Evolutionary conservation across 371 early-diverging fungal genomes (phyloP), one percentile per base, ranked within the genome.

Genomic region (Mucor mucedo): DNA sequence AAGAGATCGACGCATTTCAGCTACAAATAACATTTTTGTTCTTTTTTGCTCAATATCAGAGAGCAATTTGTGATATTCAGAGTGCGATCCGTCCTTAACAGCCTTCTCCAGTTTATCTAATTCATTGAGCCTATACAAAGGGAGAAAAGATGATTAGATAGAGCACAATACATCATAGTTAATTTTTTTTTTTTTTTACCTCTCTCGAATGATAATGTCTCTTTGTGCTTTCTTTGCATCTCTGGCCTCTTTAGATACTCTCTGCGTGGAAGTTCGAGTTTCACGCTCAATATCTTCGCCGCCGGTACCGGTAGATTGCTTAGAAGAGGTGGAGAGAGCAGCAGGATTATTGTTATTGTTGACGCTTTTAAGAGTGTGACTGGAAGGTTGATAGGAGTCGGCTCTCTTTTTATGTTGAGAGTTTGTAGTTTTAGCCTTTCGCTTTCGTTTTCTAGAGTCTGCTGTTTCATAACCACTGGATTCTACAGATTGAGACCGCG

Each of bases 401-500:
- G 52, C 61, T 55, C 58, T 49, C 48, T 58, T 72, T 49, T 72
- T 61, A 27, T 58, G 21, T 21, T 21, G 62, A 13, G 9, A 21
- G 35, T 33, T 55, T 21, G 13, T 21, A 21, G 21, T 53, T 32
- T 49, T 61, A 32, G 60, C 39, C 35, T 72, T 68, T 58, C 68
- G 48, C 27, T 62, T 67, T 55, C 65, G 33, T 27, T 68, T 72
- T 48, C 59, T 64, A 11, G 65, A 56, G 27, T 63, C 64, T 1
- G 60, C 52, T 28, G 65, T 65, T 52, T 70, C 66, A 32, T 65
- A 70, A 5, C 63, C 68, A 62, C 60, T 71, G 8, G 68, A 62
- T 28, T 74, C 71, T 47, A 70, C 65, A 16, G 74, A 74, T 33
- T 67, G 68, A 14, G 74, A 68, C 39, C 71, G 71, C 65, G 71